Base-by-base conservation (phyloP, 2,329 filamentous ascomycete species). In the Fusarium annulatum region DNA sequence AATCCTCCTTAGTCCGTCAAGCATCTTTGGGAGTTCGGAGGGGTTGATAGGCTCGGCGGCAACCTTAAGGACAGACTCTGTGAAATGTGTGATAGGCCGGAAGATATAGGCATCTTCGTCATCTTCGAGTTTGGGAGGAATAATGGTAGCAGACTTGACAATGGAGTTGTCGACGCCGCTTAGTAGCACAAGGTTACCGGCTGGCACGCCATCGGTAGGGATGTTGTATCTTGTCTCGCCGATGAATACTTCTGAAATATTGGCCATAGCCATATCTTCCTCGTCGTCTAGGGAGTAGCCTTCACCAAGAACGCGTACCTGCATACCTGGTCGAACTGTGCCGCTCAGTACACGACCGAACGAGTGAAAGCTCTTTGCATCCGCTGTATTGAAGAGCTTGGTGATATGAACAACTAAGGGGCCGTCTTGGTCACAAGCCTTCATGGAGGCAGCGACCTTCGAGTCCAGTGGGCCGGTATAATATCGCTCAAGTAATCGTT, bases 11-110 rank as follows among this genome's bases (percentile, higher is more conserved):
- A 99, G 88, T 64, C 96, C 96, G 80, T 99, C 96, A 74, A 99
- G 88, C 96, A 99, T 99, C 85, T 99, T 99, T 16, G 96, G 96
- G 38, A 99, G 87, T 83, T 99, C 96, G 1, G 96, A 98, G 6
- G 96, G 96, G 81, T 98, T 99, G 82, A 99, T 96, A 2, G 96
- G 96, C 84, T 99, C 96, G 14, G 99, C 96, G 0, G 96, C 96
- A 39, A 99, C 93, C 85, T 99, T 99, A 83, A 99, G 93, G 2
- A 99, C 95, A 2, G 96, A 98, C 81, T 99, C 94, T 38, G 96
- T 98, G 83, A 98, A 97, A 84, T 99, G 96, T 14, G 91, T 91
- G 68, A 99, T 89, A 1, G 96, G 96, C 73, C 91, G 93, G 88
- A 99, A 98, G 79, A 99, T 97, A 82, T 97, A 97, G 1, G 94